Conservation (phyloP, 495 filamentous ascomycete species). For the Cercophora sp. region DNA sequence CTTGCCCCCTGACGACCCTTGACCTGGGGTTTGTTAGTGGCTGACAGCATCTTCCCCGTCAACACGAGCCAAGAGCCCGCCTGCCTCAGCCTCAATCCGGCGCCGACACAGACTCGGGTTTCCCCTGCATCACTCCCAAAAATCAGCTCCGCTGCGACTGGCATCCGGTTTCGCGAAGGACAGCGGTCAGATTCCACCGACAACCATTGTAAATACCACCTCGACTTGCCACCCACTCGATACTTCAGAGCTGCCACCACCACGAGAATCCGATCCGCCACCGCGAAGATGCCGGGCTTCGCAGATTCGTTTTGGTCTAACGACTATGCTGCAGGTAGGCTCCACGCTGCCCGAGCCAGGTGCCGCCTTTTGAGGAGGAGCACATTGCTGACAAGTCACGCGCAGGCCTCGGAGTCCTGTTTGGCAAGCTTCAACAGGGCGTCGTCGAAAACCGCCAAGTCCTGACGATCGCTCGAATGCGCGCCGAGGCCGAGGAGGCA, state of each 20-base stretch:
- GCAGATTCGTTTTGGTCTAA: conserved; percentile 93
- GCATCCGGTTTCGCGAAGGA: not conserved
- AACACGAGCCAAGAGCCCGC: conserved; percentile 16
- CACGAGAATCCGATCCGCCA: conserved; percentile 17
- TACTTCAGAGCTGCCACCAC: not conserved
- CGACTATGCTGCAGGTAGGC: conserved; percentile 82
- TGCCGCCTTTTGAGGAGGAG: conserved; percentile 12
- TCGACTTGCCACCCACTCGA: not conserved
- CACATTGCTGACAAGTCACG: conserved; percentile 15
- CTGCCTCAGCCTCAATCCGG: conserved; percentile 27
- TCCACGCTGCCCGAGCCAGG: not conserved
- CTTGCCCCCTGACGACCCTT: conserved; percentile 4
- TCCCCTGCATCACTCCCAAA: conserved; percentile 16
- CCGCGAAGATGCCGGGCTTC: conserved; percentile 69
- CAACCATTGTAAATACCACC: not conserved
- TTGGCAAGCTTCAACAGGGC: conserved; percentile 95
- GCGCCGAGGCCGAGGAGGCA: conserved; percentile 89
- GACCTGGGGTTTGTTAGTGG: conserved; percentile 4
- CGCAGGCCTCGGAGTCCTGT: conserved; percentile 85
- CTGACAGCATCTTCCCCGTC: conserved; percentile 1
- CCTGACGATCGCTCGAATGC: conserved; percentile 83
- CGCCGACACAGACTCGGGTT: conserved; percentile 19
- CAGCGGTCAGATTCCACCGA: not conserved
- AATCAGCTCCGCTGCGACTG: conserved; percentile 2
- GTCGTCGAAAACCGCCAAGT: conserved; percentile 93